Base-by-base conservation (phyloP, 257 asterid species). In the Eustoma russellianum region DNA sequence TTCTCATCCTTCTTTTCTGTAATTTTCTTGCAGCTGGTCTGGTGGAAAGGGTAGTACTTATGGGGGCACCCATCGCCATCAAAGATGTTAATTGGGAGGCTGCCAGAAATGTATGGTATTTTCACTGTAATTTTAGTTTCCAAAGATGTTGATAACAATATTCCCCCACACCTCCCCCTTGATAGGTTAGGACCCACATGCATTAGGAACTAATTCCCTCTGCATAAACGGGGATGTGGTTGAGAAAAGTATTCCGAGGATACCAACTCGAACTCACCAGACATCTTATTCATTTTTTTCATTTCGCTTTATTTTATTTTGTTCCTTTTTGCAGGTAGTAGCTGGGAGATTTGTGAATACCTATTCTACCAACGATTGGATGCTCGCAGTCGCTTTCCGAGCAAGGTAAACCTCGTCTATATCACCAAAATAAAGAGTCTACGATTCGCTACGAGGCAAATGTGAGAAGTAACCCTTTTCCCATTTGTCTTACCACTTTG, bases 301-400 rank as follows among this genome's bases (percentile, higher is more conserved):
- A 55, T 14, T 52, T 48, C 38, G n/a, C n/a, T n/a, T 51, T 33
- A 64, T 70, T 33, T 69, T 53, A 9, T 17, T 13, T 59, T 44
- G 3, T 63, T 57, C 56, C 48, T 13, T 64, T 60, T 9, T 69
- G 43, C 66, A 89, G 97, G 96, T 90, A 55, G 96, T 90, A 67
- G 75, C 96, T 44, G 98, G 98, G 69, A 81, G 98, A 77, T 86
- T 83, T 50, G 79, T 91, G 66, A 91, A 86, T 54, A 88, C 70
- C 24, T 91, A 86, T 65, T 77, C 98, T 28, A 77, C 96, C 41
- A 84, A 72, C 45, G 98, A 91, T 73, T 86, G 98, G 98, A 91
- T 80, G 90, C 96, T 91, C 45, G 98, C 95, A 67, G 53, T 91
- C 69, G 96, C 92, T 40, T 91, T 91, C 65, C 96, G 96, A 61